phyloP scores from a whole-genome alignment of 192 early-diverging fungal genomes.

The Coemansia sp. region DNA sequence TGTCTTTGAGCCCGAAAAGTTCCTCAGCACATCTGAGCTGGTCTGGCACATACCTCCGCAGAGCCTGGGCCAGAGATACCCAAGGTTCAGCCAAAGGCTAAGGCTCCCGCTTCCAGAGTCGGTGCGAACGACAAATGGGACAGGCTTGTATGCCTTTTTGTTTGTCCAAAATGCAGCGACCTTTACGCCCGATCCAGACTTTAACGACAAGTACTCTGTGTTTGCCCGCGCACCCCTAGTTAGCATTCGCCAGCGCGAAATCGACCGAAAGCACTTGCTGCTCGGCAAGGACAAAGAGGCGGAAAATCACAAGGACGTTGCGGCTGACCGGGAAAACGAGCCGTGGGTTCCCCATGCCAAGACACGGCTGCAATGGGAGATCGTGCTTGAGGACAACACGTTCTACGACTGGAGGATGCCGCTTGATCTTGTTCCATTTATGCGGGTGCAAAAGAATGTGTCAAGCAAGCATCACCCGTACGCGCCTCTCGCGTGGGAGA shows the following conservation, averaged over 20 bases:
- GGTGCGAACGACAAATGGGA: conserved; percentile 21
- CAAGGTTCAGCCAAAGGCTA: conserved; percentile 18
- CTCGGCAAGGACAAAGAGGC: background rate
- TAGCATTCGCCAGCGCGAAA: conserved; percentile 16
- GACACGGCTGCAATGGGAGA: conserved; percentile 42
- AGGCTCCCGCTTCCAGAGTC: conserved; percentile 17
- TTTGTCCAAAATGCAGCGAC: conserved; percentile 36
- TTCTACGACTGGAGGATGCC: conserved; percentile 45
- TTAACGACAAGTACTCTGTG: conserved; percentile 22
- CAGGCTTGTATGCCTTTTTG: conserved; percentile 35
- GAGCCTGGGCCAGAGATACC: conserved; percentile 22
- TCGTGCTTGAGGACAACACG: conserved; percentile 45
- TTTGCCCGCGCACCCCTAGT: conserved; percentile 31
- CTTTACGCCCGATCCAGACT: conserved; percentile 10
- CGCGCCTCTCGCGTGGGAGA: conserved; percentile 51
- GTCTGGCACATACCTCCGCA: conserved; percentile 40
- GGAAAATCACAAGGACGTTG: background rate
- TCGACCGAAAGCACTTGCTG: conserved; percentile 32
- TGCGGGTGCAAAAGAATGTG: conserved; percentile 12
- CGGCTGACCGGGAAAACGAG: conserved; percentile 6
- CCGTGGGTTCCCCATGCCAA: conserved; percentile 49
- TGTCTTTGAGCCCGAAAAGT: conserved; percentile 6
- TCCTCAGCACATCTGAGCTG: conserved; percentile 26
- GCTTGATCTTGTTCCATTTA: conserved; percentile 30
- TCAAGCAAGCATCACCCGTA: conserved; percentile 22